A percentile compares a stretch with the other conserved stretches of the same genome.
phyloP scores from a whole-genome alignment of 345 rosid genomes.

The Eutrema japonicum region DNA sequence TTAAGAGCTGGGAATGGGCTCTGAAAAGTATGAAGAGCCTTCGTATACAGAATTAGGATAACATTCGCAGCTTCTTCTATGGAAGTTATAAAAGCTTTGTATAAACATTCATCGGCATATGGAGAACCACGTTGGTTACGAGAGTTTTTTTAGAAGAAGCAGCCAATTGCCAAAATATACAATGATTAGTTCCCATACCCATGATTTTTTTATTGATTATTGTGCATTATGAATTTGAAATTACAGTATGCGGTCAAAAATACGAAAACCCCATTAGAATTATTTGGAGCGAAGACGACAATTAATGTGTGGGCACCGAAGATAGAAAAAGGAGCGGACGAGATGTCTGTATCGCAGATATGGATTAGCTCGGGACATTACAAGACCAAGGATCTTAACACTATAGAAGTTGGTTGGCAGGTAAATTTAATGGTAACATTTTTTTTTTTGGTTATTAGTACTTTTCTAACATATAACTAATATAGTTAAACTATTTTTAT shows the following conservation, averaged over 20 bases:
- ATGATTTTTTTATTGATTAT: too few relatives aligned
- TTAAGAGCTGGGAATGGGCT: too few relatives aligned
- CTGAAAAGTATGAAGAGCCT: too few relatives aligned
- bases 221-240: not conserved
- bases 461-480: not conserved
- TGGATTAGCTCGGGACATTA: not conserved
- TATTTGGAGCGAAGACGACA: not conserved
- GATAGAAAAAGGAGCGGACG: not conserved
- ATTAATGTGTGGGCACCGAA: not conserved
- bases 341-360: not conserved
- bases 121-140: too few relatives aligned
- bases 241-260: not conserved
- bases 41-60: too few relatives aligned
- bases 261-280: not conserved
- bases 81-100: too few relatives aligned
- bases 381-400: not conserved
- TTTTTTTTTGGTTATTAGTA: too few relatives aligned
- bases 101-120: too few relatives aligned
- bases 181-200: too few relatives aligned
- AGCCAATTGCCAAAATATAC: too few relatives aligned
- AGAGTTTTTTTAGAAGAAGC: too few relatives aligned
- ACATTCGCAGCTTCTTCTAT: too few relatives aligned
- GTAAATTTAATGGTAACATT: not conserved
- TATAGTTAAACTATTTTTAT: not conserved
- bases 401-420: conserved; percentile 8